Base-by-base conservation (phyloP, 495 filamentous ascomycete genomes). In the Hypoxylon lienhwacheense region DNA sequence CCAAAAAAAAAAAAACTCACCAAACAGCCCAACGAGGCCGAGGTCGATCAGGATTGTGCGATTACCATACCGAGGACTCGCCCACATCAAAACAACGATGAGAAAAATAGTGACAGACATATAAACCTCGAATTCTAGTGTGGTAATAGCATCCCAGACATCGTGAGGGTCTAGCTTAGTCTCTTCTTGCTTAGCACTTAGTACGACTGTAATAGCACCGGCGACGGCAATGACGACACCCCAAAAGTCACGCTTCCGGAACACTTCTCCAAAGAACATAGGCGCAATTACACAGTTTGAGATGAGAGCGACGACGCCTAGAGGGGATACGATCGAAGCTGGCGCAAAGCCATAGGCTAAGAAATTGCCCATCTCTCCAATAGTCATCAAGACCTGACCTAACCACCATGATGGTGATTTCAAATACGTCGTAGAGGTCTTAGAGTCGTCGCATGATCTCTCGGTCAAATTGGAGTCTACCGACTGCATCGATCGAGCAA, bases 291-390 rank as follows among this genome's bases (percentile, higher is more conserved):
- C 80, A 66, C 93, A 97, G 69, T 98, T 98, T 36, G 91, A 95
- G 17, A 98, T 84, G 50, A 98, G 72, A 2, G 93, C 93, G 0
- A 97, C 93, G 15, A 98, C 93, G 7, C 93, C 93, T 10, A 98
- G 75, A 1, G 93, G 93, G 11, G 89, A 93, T n/a, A 98, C 93
- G 53, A 98, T 96, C 8, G 92, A 97, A 2, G 93, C 93, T 12
- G 93, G 91, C n/a, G 93, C 93, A 66, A 98, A 98, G 7, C 93
- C 93, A 66, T 98, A 98, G 3, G 93, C 93, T 46, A 98, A 77
- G 68, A 98, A 98, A 68, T 98, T 98, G 15, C 93, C 93, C 51
- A 84, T 83, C 73, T 98, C 93, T 10, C 93, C 93, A n/a, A 95
- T 70, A 4, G 81, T 87, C 85, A 97, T 97, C 45, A 98, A 77